Base-by-base conservation (phyloP, 2,329 filamentous ascomycete species). In the Calonectria crousiana region DNA sequence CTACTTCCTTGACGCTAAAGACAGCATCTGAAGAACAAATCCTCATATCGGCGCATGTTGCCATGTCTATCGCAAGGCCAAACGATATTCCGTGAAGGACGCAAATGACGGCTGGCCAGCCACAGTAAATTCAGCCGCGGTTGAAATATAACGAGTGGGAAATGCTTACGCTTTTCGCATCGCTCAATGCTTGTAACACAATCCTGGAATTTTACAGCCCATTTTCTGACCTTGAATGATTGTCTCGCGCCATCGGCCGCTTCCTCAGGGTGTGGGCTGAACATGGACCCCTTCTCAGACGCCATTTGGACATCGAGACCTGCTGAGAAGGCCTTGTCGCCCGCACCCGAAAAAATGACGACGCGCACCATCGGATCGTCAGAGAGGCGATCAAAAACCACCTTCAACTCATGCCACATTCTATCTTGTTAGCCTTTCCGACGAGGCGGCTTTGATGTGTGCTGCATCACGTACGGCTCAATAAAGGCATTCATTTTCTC, bases 401-500 rank as follows among this genome's bases (percentile, higher is more conserved):
- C 80, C 73, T 92, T 90, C 74, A 98, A 88, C 86, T 97, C 95
- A 71, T 92, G 86, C 95, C 95, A 98, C 93, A 98, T 96, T 67
- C 67, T 69, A 18, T 26, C 14, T 2, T 13, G 30, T 36, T 10
- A 60, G 36, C 30, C 36, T 49, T 34, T 20, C 8, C 8, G 9
- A 10, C 20, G 41, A 5, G 41, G 1, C 10, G 18, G 41, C 3
- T 32, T 32, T 32, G 30, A 11, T 9, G 10, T 34, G 32, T 2
- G 11, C 8, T 11, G 3, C 2, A 36, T 3, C 11, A 26, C 67
- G 4, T 62, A 69, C 67, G 91, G 87, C 83, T 95, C 92, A 77
- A 91, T 89, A 84, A 98, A 98, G 76, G 95, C 92, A 84, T 98
- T 98, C 83, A 98, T 87, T 87, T 97, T 98, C 78, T 91, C 85